Base-by-base conservation (phyloP, 129 eudicot species). In the Cynara cardunculus region DNA sequence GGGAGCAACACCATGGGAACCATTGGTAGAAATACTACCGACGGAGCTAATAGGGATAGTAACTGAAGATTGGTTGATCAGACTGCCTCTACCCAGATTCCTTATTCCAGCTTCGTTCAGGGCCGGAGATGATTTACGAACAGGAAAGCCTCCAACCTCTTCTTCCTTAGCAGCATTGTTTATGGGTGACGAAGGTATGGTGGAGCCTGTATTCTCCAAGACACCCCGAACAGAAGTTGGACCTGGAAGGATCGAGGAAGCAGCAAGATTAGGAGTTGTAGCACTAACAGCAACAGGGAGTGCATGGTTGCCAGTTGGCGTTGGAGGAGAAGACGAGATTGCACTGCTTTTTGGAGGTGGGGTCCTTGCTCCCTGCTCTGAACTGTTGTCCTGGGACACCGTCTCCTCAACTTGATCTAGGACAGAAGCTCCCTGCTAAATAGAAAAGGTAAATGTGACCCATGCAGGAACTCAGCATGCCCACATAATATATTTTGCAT, bases 321-420 rank as follows among this genome's bases (percentile, higher is more conserved):
- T 89, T 74, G 92, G 73, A 73, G 97, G 88, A 79, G 86, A 83
- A 68, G 97, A 88, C 65, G 89, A 80, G 67, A 80, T 83, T 26
- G 82, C 21, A 56, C 80, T 83, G 83, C 68, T 76, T 86, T 91
- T 96, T 72, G 98, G 86, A 37, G 98, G 89, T 53, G 99, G 98
- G 80, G 97, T 91, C 81, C 86, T 88, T 26, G 93, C 87, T 75
- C 75, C 82, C 70, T 80, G 76, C 74, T 96, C 97, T 64, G 92
- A 76, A 41, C 79, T 86, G 82, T 76, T 87, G 72, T 92, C 99
- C 75, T 89, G 97, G 18, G 87, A 79, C 30, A 79, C 79, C 21
- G 85, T 80, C 70, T 92, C 99, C 79, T 88, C 96, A 14, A 46
- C 85, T 82, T 87, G 97, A 73, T 93, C 99, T 59, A 62, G 91